These are phyloP conservation scores for Peribolospora baueri DNA, from an alignment of 768 basidiomycete species.

Conservation along the genomic window DNA sequence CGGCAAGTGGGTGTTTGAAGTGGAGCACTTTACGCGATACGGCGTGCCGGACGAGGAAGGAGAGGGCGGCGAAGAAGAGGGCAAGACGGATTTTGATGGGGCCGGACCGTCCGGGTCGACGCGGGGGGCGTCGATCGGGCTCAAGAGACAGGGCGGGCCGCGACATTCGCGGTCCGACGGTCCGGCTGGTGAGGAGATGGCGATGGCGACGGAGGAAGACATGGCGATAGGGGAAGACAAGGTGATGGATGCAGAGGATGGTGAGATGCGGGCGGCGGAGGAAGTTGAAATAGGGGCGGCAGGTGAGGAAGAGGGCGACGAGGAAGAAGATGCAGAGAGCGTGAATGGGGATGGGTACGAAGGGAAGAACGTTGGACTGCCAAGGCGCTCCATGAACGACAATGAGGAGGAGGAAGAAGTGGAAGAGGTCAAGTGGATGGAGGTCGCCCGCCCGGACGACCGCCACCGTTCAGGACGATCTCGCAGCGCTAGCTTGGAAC, in stretches of 20 bases:
- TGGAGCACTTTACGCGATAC: conserved; percentile 48
- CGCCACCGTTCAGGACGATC: too few relatives aligned
- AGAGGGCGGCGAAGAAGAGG: too few relatives aligned
- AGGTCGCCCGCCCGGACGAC: too few relatives aligned
- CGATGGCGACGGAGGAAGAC: conserved; percentile 25
- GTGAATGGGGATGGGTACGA: background rate
- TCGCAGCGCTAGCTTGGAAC: too few relatives aligned
- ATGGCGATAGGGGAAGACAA: conserved; percentile 14
- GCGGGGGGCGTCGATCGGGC: too few relatives aligned
- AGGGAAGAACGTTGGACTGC: background rate
- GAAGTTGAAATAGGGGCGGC: background rate
- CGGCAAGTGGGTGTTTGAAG: conserved; percentile 81
- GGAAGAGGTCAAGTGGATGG: background rate
- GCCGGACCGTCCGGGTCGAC: too few relatives aligned
- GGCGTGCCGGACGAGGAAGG: background rate
- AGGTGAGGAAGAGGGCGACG: conserved; percentile 2
- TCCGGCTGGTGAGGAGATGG: background rate
- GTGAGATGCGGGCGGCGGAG: conserved; percentile 25
- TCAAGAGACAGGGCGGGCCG: too few relatives aligned
- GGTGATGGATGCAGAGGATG: conserved; percentile 21
- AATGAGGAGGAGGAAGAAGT: background rate
- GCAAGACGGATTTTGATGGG: too few relatives aligned
- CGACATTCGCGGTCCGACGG: too few relatives aligned
- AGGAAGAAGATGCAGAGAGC: conserved; percentile 10
- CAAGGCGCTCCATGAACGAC: background rate